These are phyloP conservation scores for Podospora sp. DNA, from an alignment of 495 filamentous ascomycete species.

Conservation along the genomic window DNA sequence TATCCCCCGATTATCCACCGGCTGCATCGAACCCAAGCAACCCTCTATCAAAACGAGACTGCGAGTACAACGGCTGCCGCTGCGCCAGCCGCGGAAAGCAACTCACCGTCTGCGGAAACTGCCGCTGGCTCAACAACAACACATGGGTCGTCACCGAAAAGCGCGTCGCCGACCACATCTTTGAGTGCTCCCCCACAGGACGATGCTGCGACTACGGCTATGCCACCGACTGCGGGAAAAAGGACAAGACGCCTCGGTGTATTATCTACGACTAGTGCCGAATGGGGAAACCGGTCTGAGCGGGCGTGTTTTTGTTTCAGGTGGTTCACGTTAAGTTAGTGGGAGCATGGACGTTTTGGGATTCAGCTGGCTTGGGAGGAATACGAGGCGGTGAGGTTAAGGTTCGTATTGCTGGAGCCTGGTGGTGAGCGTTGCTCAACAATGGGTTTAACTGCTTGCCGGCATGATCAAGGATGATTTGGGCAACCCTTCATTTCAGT, in stretches of 20 bases:
- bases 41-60: constrained; percentile 13
- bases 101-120: constrained; percentile 23
- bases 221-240: constrained; percentile 18
- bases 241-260: background rate
- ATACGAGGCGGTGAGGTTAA: no score
- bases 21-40: background rate
- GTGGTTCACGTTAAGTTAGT: background rate
- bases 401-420: no score
- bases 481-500: no score
- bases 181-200: constrained; percentile 26
- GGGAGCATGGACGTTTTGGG: no score
- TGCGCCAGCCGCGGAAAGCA: constrained; percentile 21
- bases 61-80: constrained; percentile 20
- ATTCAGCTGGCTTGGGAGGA: no score
- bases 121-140: constrained; percentile 10
- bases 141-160: constrained; percentile 22
- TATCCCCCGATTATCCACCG: no score
- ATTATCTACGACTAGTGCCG: background rate
- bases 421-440: no score
- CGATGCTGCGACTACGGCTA: constrained; percentile 24
- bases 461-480: background rate
- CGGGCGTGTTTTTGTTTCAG: background rate
- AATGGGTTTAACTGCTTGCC: background rate
- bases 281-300: background rate
- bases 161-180: constrained; percentile 21